phyloP scores from a whole-genome alignment of 305 asterid genomes.

The Euphrasia arctica region DNA sequence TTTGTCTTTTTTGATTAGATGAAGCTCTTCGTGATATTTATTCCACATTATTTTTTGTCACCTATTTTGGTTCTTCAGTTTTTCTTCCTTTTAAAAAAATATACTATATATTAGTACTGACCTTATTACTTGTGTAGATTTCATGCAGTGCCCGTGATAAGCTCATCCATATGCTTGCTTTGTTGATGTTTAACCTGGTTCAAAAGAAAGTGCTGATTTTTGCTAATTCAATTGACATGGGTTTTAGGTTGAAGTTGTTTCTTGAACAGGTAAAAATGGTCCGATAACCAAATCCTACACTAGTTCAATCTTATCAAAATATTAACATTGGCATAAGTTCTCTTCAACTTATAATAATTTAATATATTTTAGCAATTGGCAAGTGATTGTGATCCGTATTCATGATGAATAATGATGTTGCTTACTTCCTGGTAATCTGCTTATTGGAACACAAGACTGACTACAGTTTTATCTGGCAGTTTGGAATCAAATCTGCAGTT shows the following conservation, averaged over 20 bases:
- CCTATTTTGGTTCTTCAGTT: neutral
- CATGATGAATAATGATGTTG: neutral
- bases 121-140: slow-evolving; percentile 46
- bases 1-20: slow-evolving; percentile 15
- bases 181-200: slow-evolving; percentile 73
- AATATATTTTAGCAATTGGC: neutral
- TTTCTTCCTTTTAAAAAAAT: neutral
- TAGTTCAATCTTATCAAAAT: neutral
- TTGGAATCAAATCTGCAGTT: slow-evolving; percentile 90
- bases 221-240: slow-evolving; percentile 79
- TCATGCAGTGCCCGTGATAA: slow-evolving; percentile 75
- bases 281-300: slow-evolving; percentile 13
- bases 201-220: slow-evolving; percentile 87
- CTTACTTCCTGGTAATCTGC: slow-evolving; percentile 3
- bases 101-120: slow-evolving; percentile 1
- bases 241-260: slow-evolving; percentile 82
- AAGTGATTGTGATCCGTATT: neutral
- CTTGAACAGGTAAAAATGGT: slow-evolving; percentile 65
- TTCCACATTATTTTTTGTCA: neutral
- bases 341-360: no score
- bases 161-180: slow-evolving; percentile 77
- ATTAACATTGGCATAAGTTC: no score
- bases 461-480: slow-evolving; percentile 46
- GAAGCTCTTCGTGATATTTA: slow-evolving; percentile 9
- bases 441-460: slow-evolving; percentile 22